Evolutionary conservation across 2,329 filamentous ascomycete species (phyloP), one percentile per base, ranked within the genome.

Genomic region (Pseudocercospora vitis): DNA sequence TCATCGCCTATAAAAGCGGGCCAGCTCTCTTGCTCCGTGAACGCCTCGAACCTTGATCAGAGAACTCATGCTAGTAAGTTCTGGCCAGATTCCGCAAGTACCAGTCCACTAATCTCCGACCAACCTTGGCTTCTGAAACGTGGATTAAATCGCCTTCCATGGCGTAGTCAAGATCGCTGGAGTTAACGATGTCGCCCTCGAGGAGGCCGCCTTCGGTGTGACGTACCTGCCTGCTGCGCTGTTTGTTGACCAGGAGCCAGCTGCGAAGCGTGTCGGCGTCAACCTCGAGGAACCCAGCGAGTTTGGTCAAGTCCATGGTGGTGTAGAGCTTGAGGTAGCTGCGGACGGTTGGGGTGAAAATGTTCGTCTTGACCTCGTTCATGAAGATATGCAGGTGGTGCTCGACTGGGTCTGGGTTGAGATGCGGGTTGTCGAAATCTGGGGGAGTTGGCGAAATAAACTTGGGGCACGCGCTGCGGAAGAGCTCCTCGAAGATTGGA

Each of bases 361-460:
- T 94, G 77, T 95, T 97, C 77, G 90, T 96, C 85, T 95, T 96
- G 74, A 99, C 92, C 80, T 99, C 94, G 66, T 96, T 91, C 92
- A 99, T 97, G 81, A 99, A 99, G 77, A 99, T 88, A 68, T 88
- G 81, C 62, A 96, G 85, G 77, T 99, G 92, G 81, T 99, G 94
- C 78, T 99, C 92, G 63, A 96, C 84, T 37, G 94, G 94, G 78
- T 99, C 94, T 67, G 97, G 81, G 80, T 99, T 99, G 76, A 91
- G 77, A 75, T 91, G 86, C 60, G 94, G 91, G 82, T 95, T 92
- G 72, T 97, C 94, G 74, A 99, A 99, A 78, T 99, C 91, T 49
- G 94, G 94, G 54, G 91, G 90, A 14, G 94, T 94, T 48, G 94
- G 94, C 59, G 88, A 95, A 82, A 99, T 99, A 82, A 99, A 99